phyloP scores from a whole-genome alignment of 345 rosid species.

The Trapa incisa region DNA sequence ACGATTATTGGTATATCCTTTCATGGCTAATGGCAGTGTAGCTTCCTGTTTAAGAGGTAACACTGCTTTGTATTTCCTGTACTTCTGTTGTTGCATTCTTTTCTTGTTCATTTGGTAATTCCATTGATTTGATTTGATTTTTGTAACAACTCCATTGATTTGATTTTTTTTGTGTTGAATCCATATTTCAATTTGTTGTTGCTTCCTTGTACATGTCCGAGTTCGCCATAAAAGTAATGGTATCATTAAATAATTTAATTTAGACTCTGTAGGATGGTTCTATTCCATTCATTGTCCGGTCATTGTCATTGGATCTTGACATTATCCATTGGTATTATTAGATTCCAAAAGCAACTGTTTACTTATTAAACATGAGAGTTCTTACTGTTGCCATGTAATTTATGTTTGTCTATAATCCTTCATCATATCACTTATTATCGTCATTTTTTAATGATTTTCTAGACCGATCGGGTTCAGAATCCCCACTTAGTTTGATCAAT shows the following conservation, averaged over 20 bases:
- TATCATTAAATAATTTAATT: too few species aligned
- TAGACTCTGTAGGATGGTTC: background rate
- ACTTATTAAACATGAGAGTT: too few species aligned
- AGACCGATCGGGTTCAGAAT: slow-evolving; percentile 47
- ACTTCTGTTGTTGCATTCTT: background rate
- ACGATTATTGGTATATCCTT: slow-evolving; percentile 82
- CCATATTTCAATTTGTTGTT: too few species aligned
- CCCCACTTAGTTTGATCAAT: slow-evolving; percentile 54
- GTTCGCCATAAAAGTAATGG: background rate
- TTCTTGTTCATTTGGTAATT: background rate
- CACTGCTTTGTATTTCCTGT: slow-evolving; percentile 1
- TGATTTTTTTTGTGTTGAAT: too few species aligned
- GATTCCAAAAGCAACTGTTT: too few species aligned
- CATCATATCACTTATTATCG: background rate
- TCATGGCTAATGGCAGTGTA: slow-evolving; percentile 84
- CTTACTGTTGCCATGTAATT: background rate
- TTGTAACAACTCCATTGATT: background rate
- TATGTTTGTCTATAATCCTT: background rate
- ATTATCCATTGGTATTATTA: background rate
- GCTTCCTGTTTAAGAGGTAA: slow-evolving; percentile 92
- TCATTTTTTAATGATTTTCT: slow-evolving; percentile 3
- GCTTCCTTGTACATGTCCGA: background rate
- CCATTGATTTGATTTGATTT: background rate
- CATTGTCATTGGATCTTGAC: background rate
- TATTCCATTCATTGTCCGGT: background rate